These are phyloP conservation scores for Seiridium cupressi DNA, from an alignment of 2,329 filamentous ascomycete genomes.

Conservation along the genomic window DNA sequence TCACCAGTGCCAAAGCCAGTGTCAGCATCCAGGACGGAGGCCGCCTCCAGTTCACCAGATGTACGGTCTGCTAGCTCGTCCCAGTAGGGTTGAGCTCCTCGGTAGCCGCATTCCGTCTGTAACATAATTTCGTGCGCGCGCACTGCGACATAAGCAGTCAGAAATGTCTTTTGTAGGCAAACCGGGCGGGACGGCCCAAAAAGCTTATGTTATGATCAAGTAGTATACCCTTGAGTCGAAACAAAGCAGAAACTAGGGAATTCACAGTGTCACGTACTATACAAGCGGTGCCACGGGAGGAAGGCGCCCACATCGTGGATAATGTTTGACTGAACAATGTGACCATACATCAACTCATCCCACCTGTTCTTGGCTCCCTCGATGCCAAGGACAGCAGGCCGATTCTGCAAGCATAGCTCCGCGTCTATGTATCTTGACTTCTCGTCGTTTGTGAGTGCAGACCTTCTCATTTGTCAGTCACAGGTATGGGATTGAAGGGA, in stretches of 20 bases:
- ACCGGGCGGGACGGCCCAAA: no score
- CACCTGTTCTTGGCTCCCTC: slow-evolving; percentile 25
- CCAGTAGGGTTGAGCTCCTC: slow-evolving; percentile 4
- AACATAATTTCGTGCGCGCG: slow-evolving; percentile 7
- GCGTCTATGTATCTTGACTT: slow-evolving; percentile 24
- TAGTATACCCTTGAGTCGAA: no score
- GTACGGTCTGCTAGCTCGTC: neutral
- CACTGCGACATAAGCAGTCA: neutral
- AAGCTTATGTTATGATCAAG: no score
- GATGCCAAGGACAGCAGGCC: slow-evolving; percentile 20
- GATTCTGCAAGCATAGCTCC: neutral
- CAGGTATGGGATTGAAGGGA: neutral
- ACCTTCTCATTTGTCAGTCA: neutral
- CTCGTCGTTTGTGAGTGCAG: slow-evolving; percentile 17
- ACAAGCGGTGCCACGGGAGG: slow-evolving; percentile 6
- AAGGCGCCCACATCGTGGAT: slow-evolving; percentile 23
- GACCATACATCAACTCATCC: slow-evolving; percentile 31
- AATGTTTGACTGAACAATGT: slow-evolving; percentile 25
- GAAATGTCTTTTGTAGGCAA: no score
- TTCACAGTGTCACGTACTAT: slow-evolving; percentile 17
- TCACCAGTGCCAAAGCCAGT: slow-evolving; percentile 13
- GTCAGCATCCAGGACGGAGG: slow-evolving; percentile 13
- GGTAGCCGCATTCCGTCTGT: slow-evolving; percentile 8
- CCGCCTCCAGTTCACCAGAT: slow-evolving; percentile 15
- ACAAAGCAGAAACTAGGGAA: neutral